These are phyloP conservation scores for Coemansia reversa DNA, from an alignment of 192 early-diverging fungal species.

Conservation along the genomic window DNA sequence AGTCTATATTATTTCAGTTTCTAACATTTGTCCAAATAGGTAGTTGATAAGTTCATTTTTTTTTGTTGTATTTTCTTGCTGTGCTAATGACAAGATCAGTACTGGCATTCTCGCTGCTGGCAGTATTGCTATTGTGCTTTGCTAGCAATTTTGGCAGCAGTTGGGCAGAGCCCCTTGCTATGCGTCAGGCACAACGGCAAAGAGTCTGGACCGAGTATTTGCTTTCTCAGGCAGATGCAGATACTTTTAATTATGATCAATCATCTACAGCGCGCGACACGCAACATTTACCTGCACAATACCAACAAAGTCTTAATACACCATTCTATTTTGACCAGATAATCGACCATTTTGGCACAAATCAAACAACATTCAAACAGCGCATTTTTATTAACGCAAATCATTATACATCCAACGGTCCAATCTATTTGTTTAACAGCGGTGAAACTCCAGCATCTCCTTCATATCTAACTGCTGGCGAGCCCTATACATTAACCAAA, in stretches of 20 bases:
- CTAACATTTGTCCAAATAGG: too few species aligned
- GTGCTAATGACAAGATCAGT: too few species aligned
- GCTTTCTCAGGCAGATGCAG: slow-evolving; percentile 1
- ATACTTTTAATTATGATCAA: neutral
- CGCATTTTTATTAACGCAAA: slow-evolving; percentile 43
- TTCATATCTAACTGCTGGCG: slow-evolving; percentile 38
- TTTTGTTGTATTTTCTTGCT: too few species aligned
- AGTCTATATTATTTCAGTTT: too few species aligned
- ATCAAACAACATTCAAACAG: slow-evolving; percentile 46
- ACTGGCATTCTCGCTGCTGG: too few species aligned
- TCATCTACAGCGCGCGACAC: neutral
- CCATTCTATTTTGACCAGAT: slow-evolving; percentile 47
- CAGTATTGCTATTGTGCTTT: neutral
- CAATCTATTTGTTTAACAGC: slow-evolving; percentile 50
- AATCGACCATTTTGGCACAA: slow-evolving; percentile 43
- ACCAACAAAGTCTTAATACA: slow-evolving; percentile 4
- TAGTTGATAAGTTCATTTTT: too few species aligned
- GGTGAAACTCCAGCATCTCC: slow-evolving; percentile 53
- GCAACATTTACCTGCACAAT: neutral
- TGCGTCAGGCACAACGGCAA: slow-evolving; percentile 37
- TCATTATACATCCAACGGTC: slow-evolving; percentile 43
- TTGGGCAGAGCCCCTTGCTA: slow-evolving; percentile 10
- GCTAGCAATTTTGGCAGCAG: neutral
- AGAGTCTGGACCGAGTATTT: slow-evolving; percentile 28
- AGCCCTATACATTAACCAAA: slow-evolving; percentile 57